Conservation (phyloP, 768 basidiomycete species). For the Tulasnella sp. region DNA sequence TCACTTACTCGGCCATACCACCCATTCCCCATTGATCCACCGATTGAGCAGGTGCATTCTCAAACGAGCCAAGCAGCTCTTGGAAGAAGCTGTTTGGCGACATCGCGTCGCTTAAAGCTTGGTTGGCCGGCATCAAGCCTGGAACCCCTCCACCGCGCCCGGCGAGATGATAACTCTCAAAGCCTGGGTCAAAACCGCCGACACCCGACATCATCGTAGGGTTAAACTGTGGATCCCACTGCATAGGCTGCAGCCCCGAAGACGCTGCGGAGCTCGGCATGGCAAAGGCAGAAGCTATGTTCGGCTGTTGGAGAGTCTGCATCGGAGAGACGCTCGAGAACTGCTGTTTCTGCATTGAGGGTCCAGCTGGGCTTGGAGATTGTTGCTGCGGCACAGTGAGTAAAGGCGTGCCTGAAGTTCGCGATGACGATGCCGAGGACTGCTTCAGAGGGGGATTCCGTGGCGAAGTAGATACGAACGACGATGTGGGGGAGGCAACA, state of each 20-base stretch:
- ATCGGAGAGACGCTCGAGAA: background rate
- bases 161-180: background rate
- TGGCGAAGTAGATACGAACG: background rate
- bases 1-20: background rate
- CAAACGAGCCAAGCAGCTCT: background rate
- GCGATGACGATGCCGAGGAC: background rate
- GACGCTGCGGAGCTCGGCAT: background rate
- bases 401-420: background rate
- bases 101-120: background rate
- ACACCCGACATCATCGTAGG: background rate
- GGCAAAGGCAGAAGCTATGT: background rate
- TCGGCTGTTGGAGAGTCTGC: background rate
- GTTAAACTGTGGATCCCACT: background rate
- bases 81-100: slow-evolving; percentile 5
- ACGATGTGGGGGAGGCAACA: background rate
- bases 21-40: background rate
- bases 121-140: background rate
- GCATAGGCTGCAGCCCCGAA: background rate
- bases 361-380: background rate
- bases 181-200: background rate
- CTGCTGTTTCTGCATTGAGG: background rate
- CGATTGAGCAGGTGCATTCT: background rate
- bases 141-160: background rate
- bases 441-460: background rate
- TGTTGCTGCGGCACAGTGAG: background rate